A percentile compares a stretch with the other conserved stretches of the same genome.
These are phyloP conservation scores for Gossypium trilobum DNA, from an alignment of 441 rosid genomes.

Conservation along the genomic window DNA sequence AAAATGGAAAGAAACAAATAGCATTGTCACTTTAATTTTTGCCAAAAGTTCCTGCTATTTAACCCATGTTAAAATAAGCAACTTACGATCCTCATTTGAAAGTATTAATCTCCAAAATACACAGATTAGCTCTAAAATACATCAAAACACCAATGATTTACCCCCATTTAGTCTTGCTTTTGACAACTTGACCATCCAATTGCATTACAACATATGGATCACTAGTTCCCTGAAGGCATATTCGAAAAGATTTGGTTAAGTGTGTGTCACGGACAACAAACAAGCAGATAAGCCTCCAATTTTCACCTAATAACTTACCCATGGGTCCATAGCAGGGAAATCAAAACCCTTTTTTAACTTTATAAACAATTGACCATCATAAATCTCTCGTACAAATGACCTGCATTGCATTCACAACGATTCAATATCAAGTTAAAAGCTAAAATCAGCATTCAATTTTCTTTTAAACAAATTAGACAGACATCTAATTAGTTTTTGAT, in stretches of 20 bases:
- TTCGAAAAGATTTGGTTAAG: not conserved
- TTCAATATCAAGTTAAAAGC: not conserved
- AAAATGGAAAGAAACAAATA: not conserved
- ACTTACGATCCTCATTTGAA: not conserved
- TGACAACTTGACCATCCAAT: constrained; percentile 78
- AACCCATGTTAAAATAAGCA: not conserved
- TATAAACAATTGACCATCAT: constrained; percentile 71
- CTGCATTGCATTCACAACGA: constrained; percentile 28
- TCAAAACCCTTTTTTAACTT: constrained; percentile 64
- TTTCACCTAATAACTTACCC: constrained; percentile 39
- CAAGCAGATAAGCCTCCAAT: not conserved
- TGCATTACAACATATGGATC: constrained; percentile 82
- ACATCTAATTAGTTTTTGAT: not conserved
- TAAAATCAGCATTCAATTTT: not conserved
- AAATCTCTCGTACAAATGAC: constrained; percentile 71
- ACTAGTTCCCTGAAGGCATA: constrained; percentile 63
- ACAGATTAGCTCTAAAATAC: not conserved
- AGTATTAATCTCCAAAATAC: not conserved
- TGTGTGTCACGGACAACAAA: not conserved
- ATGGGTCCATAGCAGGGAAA: constrained; percentile 92
- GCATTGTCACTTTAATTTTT: not conserved
- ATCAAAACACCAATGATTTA: constrained; percentile 21
- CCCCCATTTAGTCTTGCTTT: constrained; percentile 78
- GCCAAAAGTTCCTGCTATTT: not conserved
- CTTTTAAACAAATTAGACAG: not conserved